phyloP scores from a whole-genome alignment of 805 yeast species.

The Torulaspora quercuum region DNA sequence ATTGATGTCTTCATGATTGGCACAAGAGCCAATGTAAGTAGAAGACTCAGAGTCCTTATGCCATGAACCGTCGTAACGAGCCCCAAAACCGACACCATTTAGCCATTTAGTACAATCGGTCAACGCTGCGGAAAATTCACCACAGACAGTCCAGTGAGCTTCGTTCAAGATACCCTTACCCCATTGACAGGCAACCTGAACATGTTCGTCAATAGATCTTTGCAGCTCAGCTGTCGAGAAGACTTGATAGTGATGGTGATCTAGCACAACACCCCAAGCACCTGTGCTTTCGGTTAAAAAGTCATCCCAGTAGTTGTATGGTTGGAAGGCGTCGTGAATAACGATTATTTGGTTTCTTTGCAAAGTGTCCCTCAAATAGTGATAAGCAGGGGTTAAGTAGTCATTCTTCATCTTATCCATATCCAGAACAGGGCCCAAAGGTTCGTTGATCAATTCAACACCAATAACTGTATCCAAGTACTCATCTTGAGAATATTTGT shows the following conservation, averaged over 20 bases:
- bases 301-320: conserved; percentile 59
- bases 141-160: conserved; percentile 70
- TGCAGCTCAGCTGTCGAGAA: conserved; percentile 62
- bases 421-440: conserved; percentile 68
- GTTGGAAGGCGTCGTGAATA: conserved; percentile 80
- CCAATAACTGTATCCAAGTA: conserved; percentile 76
- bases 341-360: conserved; percentile 56
- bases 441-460: conserved; percentile 85
- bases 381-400: conserved; percentile 63
- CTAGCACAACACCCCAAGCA: conserved; percentile 69
- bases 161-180: conserved; percentile 46
- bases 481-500: conserved; percentile 58
- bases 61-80: conserved; percentile 70
- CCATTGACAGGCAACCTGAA: conserved; percentile 52
- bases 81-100: conserved; percentile 81
- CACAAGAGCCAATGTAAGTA: conserved; percentile 60
- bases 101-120: conserved; percentile 89
- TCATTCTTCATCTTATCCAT: conserved; percentile 50
- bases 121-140: conserved; percentile 90
- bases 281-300: conserved; percentile 42
- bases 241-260: conserved; percentile 90
- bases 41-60: conserved; percentile 34
- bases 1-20: conserved; percentile 41
- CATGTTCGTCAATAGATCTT: conserved; percentile 57
- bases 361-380: conserved; percentile 50